Evolutionary conservation across 2,329 filamentous ascomycete species (phyloP).

Genomic region (Periconia macrospinosa): DNA sequence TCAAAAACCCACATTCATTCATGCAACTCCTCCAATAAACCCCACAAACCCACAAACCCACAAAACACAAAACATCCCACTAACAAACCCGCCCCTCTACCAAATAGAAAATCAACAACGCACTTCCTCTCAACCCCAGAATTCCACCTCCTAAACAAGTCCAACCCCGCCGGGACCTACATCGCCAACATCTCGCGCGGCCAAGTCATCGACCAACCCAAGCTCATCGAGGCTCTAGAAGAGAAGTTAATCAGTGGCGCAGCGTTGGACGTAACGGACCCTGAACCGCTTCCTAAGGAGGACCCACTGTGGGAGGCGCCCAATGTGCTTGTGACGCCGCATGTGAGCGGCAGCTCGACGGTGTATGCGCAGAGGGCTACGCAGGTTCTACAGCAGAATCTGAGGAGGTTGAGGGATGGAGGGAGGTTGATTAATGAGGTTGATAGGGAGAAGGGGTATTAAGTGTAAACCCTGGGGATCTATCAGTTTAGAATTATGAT

Average conservation of each 20-base stretch:
- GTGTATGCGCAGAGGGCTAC: conserved; percentile 61
- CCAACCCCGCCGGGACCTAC: conserved; percentile 54
- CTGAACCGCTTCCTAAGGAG: conserved; percentile 71
- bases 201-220: conserved; percentile 62
- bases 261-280: conserved; percentile 77
- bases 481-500: too few relatives aligned
- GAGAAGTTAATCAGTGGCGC: conserved; percentile 64
- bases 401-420: conserved; percentile 56
- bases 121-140: conserved; percentile 58
- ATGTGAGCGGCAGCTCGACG: conserved; percentile 58
- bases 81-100: conserved; percentile 1
- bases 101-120: conserved; percentile 48
- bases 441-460: conserved; percentile 64
- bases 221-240: conserved; percentile 64
- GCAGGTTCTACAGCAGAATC: conserved; percentile 61
- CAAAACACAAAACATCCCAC: not conserved
- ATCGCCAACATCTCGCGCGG: conserved; percentile 74
- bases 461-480: not conserved
- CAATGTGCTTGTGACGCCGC: conserved; percentile 71
- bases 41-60: not conserved
- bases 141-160: conserved; percentile 56
- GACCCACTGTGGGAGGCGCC: conserved; percentile 70
- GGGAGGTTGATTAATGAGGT: conserved; percentile 64
- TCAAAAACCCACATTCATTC: not conserved
- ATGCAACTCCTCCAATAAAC: too few relatives aligned